phyloP scores from a whole-genome alignment of 495 filamentous ascomycete species.

The Cetradonia linearis region DNA sequence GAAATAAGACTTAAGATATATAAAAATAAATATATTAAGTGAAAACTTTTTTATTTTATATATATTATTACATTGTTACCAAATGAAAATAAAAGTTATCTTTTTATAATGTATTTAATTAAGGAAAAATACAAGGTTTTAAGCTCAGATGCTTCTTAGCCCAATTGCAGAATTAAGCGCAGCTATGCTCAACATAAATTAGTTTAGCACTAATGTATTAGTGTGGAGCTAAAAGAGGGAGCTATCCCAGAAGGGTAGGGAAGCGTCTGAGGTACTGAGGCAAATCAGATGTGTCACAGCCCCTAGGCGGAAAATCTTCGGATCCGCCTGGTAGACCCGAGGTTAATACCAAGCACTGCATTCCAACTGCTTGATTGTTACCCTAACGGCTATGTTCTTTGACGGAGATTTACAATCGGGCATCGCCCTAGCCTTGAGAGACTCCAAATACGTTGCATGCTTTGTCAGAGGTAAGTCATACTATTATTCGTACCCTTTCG shows the following conservation, averaged over 20 bases:
- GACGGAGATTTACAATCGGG: conserved; percentile 67
- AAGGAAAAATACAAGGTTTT: background rate
- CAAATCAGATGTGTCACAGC: too few relatives aligned
- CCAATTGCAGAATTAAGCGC: background rate
- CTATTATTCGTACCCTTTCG: conserved; percentile 23
- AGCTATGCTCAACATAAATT: background rate
- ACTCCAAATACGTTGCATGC: conserved; percentile 55
- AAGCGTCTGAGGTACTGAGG: background rate
- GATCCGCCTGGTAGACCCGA: too few relatives aligned
- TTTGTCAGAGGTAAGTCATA: conserved; percentile 51
- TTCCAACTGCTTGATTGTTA: background rate
- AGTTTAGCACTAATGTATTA: background rate
- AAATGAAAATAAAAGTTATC: background rate
- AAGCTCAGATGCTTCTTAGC: background rate
- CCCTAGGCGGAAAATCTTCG: too few relatives aligned
- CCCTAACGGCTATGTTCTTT: conserved; percentile 55
- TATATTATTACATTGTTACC: background rate
- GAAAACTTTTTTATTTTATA: background rate
- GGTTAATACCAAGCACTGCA: too few relatives aligned
- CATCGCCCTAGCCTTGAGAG: conserved; percentile 60
- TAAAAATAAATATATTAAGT: background rate
- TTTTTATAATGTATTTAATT: background rate
- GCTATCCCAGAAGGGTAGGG: background rate
- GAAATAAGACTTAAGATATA: background rate
- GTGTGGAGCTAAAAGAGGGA: too few relatives aligned